Evolutionary conservation across 306 rosid species (phyloP).

Genomic region (Trifolium repens): DNA sequence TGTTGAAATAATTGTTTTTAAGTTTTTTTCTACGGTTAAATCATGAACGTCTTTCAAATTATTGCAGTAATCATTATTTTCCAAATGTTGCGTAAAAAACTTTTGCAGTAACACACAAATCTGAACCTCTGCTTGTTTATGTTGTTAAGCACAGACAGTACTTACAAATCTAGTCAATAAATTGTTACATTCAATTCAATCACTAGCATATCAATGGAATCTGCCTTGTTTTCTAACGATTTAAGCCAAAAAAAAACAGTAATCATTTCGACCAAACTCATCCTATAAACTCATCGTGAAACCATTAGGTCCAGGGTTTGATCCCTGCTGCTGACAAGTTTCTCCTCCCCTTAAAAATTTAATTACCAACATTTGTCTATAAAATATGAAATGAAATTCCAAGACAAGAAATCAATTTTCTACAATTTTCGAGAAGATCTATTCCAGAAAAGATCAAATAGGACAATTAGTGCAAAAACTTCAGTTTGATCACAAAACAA

Average conservation of each 20-base stretch:
- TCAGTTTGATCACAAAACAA: constrained; percentile 24
- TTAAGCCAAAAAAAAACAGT: too few species aligned
- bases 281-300: neutral
- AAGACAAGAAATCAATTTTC: constrained; percentile 12
- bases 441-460: neutral
- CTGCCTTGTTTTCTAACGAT: too few species aligned
- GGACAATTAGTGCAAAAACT: constrained; percentile 15
- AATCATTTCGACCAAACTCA: constrained; percentile 6
- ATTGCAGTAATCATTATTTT: neutral
- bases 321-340: neutral
- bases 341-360: neutral
- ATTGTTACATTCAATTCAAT: too few species aligned
- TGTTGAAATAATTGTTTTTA: neutral
- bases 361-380: neutral
- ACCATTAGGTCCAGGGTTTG: neutral
- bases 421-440: constrained; percentile 17
- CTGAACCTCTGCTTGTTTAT: neutral
- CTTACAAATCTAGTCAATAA: too few species aligned
- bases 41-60: neutral
- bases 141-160: too few species aligned
- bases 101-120: neutral
- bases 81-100: neutral
- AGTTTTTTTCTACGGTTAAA: neutral
- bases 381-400: neutral
- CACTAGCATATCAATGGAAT: too few species aligned